Base-by-base conservation (phyloP, 2,329 filamentous ascomycete genomes). In the Beauveria sp. region DNA sequence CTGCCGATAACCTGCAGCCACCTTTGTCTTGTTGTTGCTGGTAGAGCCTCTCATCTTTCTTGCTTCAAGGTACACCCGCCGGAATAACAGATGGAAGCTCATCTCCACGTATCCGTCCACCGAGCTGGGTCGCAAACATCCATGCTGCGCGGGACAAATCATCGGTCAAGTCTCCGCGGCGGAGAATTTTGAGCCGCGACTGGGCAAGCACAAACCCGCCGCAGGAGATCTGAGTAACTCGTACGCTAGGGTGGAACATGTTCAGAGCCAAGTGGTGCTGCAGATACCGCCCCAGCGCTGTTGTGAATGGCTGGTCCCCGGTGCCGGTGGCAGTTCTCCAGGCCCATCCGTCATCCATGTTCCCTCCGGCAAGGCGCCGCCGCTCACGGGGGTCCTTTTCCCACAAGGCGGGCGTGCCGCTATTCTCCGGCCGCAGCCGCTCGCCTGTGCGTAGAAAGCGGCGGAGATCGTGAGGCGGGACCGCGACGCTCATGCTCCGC, bases 171-270 rank as follows among this genome's bases (percentile, higher is more conserved):
- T 72, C 71, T 3, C 70, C 70, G 3, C 68, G 60, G 49, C 69
- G 69, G 18, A 75, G 60, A 16, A 84, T 69, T 69, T 85, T 85
- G 22, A 85, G 56, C 31, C 81, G 74, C 12, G 73, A 78, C 64
- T 83, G 82, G 0, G 80, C 79, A 12, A 85, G 71, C 43, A 80
- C 79, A 61, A 86, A 86, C 0, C 81, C 82, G 0, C 78, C 79
- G 63, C 82, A 85, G 0, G 81, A 81, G 31, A 86, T 75, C 64
- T 83, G 82, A 14, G 73, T 73, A 26, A 86, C 70, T 1, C 76
- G 72, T 3, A 85, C 82, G n/a, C 77, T 75, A 0, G 83, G 80
- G 65, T 85, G 82, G 61, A 82, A 81, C 65, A 86, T 66, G 66
- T 85, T 76, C 16, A 86, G 69, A 0, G 79, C 81, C 5, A 85